These are phyloP conservation scores for Cyclotella sp. DNA, from an alignment of 108 stramenopile species.

Conservation along the genomic window DNA sequence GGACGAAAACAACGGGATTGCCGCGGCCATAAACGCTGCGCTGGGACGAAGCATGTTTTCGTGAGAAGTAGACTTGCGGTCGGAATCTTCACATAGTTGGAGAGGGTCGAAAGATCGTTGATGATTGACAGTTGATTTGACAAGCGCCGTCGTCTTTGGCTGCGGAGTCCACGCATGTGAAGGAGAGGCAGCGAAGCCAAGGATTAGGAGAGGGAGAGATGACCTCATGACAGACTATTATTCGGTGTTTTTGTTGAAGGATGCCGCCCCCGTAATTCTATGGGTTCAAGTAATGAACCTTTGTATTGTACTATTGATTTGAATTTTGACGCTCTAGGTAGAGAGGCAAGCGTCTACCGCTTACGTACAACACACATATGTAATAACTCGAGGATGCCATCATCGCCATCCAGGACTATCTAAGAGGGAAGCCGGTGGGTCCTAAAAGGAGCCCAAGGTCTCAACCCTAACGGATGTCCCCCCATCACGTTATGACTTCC, in stretches of 20 bases:
- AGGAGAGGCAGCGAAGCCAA: constrained; percentile 16
- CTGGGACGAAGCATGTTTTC: constrained; percentile 17
- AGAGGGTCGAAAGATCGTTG: constrained; percentile 34
- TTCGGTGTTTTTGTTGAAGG: background rate
- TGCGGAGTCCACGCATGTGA: constrained; percentile 37
- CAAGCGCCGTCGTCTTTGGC: constrained; percentile 19
- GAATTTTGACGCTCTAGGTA: no score
- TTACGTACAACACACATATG: no score
- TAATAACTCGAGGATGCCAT: no score
- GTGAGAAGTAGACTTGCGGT: constrained; percentile 4
- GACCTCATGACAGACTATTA: constrained; percentile 26
- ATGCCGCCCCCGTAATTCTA: background rate
- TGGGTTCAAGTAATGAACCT: no score
- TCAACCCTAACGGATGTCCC: no score
- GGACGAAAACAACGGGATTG: constrained; percentile 20
- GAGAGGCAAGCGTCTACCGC: no score
- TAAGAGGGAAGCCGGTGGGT: no score
- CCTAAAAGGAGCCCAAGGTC: no score
- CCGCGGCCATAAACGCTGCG: constrained; percentile 25
- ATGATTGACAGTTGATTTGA: constrained; percentile 13
- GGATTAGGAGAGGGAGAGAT: constrained; percentile 16
- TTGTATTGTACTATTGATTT: no score
- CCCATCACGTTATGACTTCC: no score
- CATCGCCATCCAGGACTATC: no score
- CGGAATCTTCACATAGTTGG: constrained; percentile 9